Evolutionary conservation across 768 basidiomycete genomes (phyloP), one percentile per base, ranked within the genome.

Genomic region (Tulasnella sp.): DNA sequence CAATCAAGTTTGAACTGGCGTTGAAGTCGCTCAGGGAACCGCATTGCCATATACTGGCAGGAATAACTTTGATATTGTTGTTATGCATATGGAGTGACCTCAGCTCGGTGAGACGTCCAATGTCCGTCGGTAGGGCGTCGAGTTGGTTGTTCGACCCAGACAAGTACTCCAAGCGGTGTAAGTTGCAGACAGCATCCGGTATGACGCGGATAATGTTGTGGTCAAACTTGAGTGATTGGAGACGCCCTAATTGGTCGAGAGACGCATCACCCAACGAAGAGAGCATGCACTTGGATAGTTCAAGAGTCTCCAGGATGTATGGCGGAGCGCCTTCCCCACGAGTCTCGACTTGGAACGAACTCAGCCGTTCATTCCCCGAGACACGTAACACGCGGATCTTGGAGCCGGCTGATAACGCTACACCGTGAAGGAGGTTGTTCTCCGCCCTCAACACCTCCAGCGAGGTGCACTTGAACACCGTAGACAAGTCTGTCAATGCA

Each of bases 71-170:
- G 43, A 98, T 73, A 63, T 83, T 84, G 72, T 98, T 99, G 66
- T 88, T 92, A 66, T 97, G 93, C 2, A 84, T 84, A 62, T 96
- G 89, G 39, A 99, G 75, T 1, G 70, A 72, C 62, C 83, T 78
- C 8, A 98, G 76, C 40, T 79, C 81, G 69, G 80, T 79, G 42
- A 98, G 73, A 7, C 73, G 73, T 12, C 90, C 90, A 46, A 98
- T 82, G 39, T 78, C 80, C 9, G 73, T 67, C 0, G 96, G 96
- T 0, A 98, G 75, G 14, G 75, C 69, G 54, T 80, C 79, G 17
- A 99, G 76, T 62, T 83, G 77, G 70, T 98, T 98, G 68, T 97
- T 88, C n/a, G 88, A 86, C 65, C 88, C 89, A 9, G 85, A 86
- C 6, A 99, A 77, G 0, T 71, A 73, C 63, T 82, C 74, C 32